These are phyloP conservation scores for Grigorovia yakushimaensis DNA, from an alignment of 805 yeast genomes.

Conservation along the genomic window DNA sequence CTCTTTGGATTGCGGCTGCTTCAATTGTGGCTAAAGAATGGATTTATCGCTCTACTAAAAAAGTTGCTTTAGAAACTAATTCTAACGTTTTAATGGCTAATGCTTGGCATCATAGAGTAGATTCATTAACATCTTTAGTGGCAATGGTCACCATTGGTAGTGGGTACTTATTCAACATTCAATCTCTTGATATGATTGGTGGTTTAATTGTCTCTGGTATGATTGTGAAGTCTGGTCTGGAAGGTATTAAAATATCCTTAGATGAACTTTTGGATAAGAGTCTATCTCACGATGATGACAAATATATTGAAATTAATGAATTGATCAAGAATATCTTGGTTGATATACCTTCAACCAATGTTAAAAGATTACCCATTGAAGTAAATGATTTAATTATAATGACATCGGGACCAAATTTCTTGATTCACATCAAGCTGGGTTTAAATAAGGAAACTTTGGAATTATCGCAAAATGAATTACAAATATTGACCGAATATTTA, in stretches of 20 bases:
- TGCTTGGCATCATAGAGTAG: conserved; percentile 97
- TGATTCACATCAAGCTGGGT: conserved; percentile 25
- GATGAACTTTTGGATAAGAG: conserved; percentile 71
- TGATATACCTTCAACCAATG: conserved; percentile 28
- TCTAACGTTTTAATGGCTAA: conserved; percentile 87
- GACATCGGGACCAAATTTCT: conserved; percentile 46
- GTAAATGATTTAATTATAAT: conserved; percentile 36
- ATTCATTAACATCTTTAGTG: conserved; percentile 80
- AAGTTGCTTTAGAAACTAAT: conserved; percentile 63
- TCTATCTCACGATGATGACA: conserved; percentile 38
- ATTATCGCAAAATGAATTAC: conserved; percentile 25
- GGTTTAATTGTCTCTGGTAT: conserved; percentile 74
- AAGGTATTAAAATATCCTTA: conserved; percentile 57
- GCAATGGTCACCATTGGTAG: conserved; percentile 79
- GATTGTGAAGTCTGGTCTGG: conserved; percentile 73
- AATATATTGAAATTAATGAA: conserved; percentile 34
- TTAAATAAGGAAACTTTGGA: conserved; percentile 7
- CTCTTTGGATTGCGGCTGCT: conserved; percentile 89
- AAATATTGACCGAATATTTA: conserved; percentile 28
- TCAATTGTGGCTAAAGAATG: conserved; percentile 81
- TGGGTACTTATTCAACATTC: conserved; percentile 64
- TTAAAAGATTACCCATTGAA: conserved; percentile 25
- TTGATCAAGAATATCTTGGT: conserved; percentile 27
- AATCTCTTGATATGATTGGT: conserved; percentile 85
- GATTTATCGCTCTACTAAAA: conserved; percentile 71